Base-by-base conservation (phyloP, 805 yeast species). In the Brettanomyces bruxellensis region DNA sequence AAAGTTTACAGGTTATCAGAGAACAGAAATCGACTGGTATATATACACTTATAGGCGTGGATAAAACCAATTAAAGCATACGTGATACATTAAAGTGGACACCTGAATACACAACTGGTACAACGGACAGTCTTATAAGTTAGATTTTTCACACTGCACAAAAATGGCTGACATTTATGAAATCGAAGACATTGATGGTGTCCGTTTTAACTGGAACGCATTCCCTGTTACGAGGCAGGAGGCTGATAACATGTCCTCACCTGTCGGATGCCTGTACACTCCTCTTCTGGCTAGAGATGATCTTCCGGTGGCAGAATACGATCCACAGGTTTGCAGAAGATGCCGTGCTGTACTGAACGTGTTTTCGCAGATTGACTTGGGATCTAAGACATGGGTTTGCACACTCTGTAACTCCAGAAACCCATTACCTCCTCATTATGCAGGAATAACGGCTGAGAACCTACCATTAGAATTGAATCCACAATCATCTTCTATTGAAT, bases 201-300 rank as follows among this genome's bases (percentile, higher is more conserved):
- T 81, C 44, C 74, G 86, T 48, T 83, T 85, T 69, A 78, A 84
- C 56, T 85, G 91, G 91, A 82, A 85, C 63, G 83, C 86, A 38
- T 82, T 91, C 58, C 99, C 99, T 28, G 80, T 86, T 38, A 83
- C 96, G 36, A 80, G 89, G 55, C 78, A 80, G 38, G 98, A 93
- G 65, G 93, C 96, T 18, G 82, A 83, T 57, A 84, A 93, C 55
- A 84, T 89, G 59, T 95, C 91, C 18, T 90, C 93, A 32, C 99
- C 99, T 11, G 82, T 93, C 35, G 95, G 97, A 38, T 83, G 96
- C 47, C 69, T 93, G 51, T 93, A 89, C 71, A 90, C 97, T n/a
- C 99, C 99, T 7, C 75, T 93, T 56, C 80, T 87, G 58, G 79
- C 78, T 48, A 78, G 86, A 54, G 84, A 83, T 49, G 89, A 83